Conservation (phyloP, 306 rosid species). For the Dalbergia cultrata region DNA sequence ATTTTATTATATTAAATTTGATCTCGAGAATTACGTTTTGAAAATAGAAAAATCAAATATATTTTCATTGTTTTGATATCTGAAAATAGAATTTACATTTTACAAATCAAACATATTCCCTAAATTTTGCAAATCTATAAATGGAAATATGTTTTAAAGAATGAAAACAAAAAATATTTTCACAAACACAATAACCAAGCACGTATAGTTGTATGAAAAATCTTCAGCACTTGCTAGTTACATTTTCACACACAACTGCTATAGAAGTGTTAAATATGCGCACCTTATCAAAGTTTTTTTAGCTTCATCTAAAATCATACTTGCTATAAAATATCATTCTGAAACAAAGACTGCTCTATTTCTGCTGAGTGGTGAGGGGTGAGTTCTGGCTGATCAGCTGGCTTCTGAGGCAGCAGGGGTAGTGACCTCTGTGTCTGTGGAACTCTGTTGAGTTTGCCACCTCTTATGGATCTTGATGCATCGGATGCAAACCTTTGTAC, state of each 20-base stretch:
- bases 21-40: no score
- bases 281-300: neutral
- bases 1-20: no score
- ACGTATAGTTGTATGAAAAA: neutral
- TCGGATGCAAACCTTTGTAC: slow-evolving; percentile 51
- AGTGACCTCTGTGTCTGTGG: slow-evolving; percentile 35
- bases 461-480: slow-evolving; percentile 37
- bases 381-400: slow-evolving; percentile 63
- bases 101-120: no score
- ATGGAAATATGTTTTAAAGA: no score
- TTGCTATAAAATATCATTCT: neutral
- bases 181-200: neutral
- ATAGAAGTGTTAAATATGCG: neutral
- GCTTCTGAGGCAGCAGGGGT: slow-evolving; percentile 57
- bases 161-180: no score
- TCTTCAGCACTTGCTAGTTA: neutral
- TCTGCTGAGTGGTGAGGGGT: slow-evolving; percentile 45
- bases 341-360: neutral
- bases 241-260: neutral
- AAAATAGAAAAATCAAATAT: no score
- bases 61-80: no score
- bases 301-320: neutral
- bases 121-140: no score
- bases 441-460: slow-evolving; percentile 30
- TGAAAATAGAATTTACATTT: no score